phyloP scores from a whole-genome alignment of 2,329 filamentous ascomycete genomes.

The Apiospora aurea region DNA sequence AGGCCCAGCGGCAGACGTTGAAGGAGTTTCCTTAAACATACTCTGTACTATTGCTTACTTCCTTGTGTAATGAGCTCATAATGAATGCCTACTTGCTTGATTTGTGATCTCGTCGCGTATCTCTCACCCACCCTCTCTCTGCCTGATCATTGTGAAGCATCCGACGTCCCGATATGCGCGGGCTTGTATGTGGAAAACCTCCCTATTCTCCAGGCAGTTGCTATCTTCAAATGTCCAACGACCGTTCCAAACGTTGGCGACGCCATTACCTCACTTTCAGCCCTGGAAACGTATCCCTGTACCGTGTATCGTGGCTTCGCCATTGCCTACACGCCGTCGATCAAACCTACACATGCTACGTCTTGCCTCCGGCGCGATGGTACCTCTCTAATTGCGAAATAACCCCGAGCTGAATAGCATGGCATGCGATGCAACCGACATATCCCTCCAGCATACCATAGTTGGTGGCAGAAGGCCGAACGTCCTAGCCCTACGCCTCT shows the following conservation, averaged over 20 bases:
- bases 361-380: background rate
- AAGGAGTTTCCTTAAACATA: constrained; percentile 18
- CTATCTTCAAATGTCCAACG: too few relatives aligned
- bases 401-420: background rate
- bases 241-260: background rate
- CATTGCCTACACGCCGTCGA: background rate
- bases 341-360: background rate
- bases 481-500: background rate
- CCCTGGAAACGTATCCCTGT: background rate
- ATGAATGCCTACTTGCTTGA: background rate
- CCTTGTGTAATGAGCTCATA: background rate
- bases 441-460: background rate
- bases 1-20: constrained; percentile 41
- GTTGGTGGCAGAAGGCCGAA: background rate
- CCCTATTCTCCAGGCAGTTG: too few relatives aligned
- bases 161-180: too few relatives aligned
- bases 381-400: background rate
- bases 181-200: too few relatives aligned
- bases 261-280: background rate
- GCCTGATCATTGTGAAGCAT: background rate
- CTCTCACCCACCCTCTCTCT: background rate
- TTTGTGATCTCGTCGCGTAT: background rate
- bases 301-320: background rate
- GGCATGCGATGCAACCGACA: background rate
- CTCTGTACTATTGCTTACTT: background rate